phyloP scores from a whole-genome alignment of 1,284 basidiomycete genomes.

The Microbotryomycetes sp. region DNA sequence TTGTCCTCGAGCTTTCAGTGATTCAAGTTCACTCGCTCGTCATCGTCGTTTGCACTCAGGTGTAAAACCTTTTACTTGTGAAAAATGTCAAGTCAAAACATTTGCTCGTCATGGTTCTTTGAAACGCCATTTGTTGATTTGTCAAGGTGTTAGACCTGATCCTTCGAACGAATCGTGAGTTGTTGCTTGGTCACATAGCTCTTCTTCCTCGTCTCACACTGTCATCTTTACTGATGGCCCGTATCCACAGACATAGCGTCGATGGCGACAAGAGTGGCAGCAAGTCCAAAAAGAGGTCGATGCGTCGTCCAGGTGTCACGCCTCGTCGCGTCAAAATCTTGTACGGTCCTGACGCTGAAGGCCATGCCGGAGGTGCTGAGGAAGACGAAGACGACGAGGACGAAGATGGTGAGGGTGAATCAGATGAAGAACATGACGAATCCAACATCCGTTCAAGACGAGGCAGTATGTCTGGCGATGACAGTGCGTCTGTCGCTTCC shows the following conservation, averaged over 20 bases:
- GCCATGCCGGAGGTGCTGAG: background rate
- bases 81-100: slow-evolving; percentile 17
- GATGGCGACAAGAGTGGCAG: background rate
- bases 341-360: background rate
- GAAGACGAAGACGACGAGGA: background rate
- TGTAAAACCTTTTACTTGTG: slow-evolving; percentile 27
- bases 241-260: background rate
- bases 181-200: background rate
- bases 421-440: background rate
- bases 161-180: slow-evolving; percentile 3
- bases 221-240: background rate
- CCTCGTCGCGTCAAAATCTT: background rate
- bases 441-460: background rate
- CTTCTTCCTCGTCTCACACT: background rate
- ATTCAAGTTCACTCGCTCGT: slow-evolving; percentile 53
- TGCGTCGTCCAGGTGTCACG: background rate
- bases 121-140: slow-evolving; percentile 22
- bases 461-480: background rate
- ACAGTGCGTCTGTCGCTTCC: background rate
- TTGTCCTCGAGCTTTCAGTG: slow-evolving; percentile 51
- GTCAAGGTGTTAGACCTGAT: slow-evolving; percentile 1
- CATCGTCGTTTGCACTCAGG: slow-evolving; percentile 44
- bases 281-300: background rate
- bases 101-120: slow-evolving; percentile 27
- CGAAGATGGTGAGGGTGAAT: background rate